These are phyloP conservation scores for Infundibulicybe gibba DNA, from an alignment of 768 basidiomycete genomes.

Conservation along the genomic window DNA sequence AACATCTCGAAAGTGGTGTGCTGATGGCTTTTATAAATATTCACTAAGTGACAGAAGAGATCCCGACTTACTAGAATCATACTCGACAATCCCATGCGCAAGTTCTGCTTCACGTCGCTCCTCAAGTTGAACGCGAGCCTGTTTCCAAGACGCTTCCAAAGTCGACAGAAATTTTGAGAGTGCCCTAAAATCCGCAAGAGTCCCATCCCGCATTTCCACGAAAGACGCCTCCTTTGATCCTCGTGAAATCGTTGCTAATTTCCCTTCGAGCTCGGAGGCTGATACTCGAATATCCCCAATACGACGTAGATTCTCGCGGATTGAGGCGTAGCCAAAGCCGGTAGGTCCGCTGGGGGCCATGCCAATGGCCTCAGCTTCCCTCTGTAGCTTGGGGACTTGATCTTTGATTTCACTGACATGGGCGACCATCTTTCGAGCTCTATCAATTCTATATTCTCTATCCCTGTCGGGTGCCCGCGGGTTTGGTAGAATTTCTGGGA, in stretches of 20 bases:
- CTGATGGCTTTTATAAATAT: too few relatives aligned
- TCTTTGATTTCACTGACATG: not conserved
- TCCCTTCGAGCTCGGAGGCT: not conserved
- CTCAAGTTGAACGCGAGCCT: not conserved
- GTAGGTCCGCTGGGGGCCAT: too few relatives aligned
- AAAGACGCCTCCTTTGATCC: slow-evolving; percentile 1
- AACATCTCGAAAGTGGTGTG: not conserved
- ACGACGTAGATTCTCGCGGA: too few relatives aligned
- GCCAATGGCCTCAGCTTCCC: not conserved
- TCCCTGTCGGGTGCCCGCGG: too few relatives aligned
- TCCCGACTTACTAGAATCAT: not conserved
- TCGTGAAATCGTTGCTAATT: not conserved
- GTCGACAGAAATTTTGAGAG: not conserved
- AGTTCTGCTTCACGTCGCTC: not conserved
- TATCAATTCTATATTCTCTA: not conserved
- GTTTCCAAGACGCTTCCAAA: not conserved
- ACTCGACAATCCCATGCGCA: not conserved
- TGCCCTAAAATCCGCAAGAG: not conserved
- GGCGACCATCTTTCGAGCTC: not conserved
- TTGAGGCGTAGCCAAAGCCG: too few relatives aligned
- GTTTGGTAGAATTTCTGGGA: too few relatives aligned
- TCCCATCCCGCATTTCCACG: slow-evolving; percentile 1
- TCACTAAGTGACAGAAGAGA: too few relatives aligned
- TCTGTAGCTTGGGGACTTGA: not conserved
- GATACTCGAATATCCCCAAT: not conserved